Percentiles rank a stretch among this genome's conserved stretches.
Conservation (phyloP, 176 grass and related monocot species). For the bread wheat (Triticum aestivum) region DNA sequence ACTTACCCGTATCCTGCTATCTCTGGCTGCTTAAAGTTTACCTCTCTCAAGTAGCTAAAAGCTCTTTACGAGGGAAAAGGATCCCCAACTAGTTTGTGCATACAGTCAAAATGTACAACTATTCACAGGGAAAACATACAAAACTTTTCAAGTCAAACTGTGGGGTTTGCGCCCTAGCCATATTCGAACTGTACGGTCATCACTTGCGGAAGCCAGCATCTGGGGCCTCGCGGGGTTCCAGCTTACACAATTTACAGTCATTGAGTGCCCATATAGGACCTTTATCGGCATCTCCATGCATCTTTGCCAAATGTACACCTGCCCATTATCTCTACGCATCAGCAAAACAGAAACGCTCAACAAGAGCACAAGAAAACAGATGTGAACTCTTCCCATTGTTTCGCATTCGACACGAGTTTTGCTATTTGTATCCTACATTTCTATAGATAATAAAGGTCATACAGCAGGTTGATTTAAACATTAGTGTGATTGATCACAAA, state of each 20-base stretch:
- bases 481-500: background rate
- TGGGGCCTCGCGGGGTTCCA: slow-evolving; percentile 83
- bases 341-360: background rate
- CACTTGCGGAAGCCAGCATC: slow-evolving; percentile 92
- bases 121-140: slow-evolving; percentile 42
- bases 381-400: background rate
- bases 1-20: background rate
- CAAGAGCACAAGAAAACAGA: slow-evolving; percentile 3
- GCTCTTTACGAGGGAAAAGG: background rate
- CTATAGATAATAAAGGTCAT: background rate
- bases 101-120: slow-evolving; percentile 35
- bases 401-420: background rate
- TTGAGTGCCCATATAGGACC: slow-evolving; percentile 67
- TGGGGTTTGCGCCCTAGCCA: slow-evolving; percentile 45
- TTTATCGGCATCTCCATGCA: slow-evolving; percentile 62
- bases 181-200: slow-evolving; percentile 79
- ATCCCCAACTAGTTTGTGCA: slow-evolving; percentile 16
- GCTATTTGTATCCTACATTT: background rate
- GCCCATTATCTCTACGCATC: slow-evolving; percentile 23
- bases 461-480: background rate
- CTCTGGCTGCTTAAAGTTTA: background rate
- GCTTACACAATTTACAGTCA: slow-evolving; percentile 79
- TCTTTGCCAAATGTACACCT: slow-evolving; percentile 93
- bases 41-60: slow-evolving; percentile 19
- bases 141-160: slow-evolving; percentile 22